Conservation (phyloP, 257 asterid genomes). For the Nicotiana tomentosiformis region DNA sequence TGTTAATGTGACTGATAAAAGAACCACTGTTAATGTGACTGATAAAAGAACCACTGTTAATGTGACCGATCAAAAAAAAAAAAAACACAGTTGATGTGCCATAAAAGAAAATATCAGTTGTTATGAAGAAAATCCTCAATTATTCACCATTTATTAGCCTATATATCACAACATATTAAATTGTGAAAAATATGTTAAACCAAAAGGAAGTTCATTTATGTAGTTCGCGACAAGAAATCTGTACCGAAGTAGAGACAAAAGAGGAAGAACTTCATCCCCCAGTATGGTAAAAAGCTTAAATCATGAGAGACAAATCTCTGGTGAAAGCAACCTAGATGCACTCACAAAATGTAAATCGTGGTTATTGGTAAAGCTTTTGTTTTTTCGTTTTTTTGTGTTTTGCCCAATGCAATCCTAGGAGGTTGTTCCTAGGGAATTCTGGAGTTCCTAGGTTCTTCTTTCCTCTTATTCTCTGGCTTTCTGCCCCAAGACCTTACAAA, state of each 20-base stretch:
- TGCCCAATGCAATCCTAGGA: neutral
- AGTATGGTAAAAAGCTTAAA: neutral
- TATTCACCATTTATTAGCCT: neutral
- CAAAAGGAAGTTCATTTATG: neutral
- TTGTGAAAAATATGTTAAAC: neutral
- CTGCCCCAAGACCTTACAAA: neutral
- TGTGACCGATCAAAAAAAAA: no score
- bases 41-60: no score
- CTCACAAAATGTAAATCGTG: neutral
- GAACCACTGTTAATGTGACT: no score
- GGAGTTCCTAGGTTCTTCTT: neutral
- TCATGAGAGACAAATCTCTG: neutral
- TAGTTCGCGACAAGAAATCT: neutral
- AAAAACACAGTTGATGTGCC: neutral
- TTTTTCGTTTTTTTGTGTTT: no score
- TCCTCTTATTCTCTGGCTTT: neutral
- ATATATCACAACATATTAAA: neutral
- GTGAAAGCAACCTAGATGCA: neutral
- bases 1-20: no score
- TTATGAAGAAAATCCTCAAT: neutral
- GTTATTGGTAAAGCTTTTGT: neutral
- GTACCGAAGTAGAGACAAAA: no score
- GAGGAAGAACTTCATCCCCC: neutral
- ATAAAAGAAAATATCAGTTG: neutral
- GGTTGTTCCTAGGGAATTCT: neutral